Evolutionary conservation across 2,329 filamentous ascomycete species (phyloP).

Genomic region (Aspergillus arachidicola): DNA sequence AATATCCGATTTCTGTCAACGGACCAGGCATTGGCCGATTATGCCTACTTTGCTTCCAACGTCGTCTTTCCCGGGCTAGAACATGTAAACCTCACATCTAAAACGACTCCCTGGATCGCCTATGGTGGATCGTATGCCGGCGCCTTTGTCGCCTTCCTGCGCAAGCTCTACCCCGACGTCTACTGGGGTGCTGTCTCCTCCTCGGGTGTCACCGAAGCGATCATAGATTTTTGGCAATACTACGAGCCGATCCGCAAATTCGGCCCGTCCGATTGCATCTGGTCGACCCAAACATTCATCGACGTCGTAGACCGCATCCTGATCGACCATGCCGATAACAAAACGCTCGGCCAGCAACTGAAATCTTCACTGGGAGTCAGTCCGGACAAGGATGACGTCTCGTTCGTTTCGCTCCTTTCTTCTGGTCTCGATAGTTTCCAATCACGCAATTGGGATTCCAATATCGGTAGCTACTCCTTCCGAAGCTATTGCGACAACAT

Average conservation of each 20-base stretch:
- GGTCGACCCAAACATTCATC: slow-evolving; percentile 62
- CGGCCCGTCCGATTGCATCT: slow-evolving; percentile 65
- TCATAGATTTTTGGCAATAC: slow-evolving; percentile 74
- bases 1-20: slow-evolving; percentile 81
- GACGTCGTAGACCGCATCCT: slow-evolving; percentile 63
- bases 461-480: slow-evolving; percentile 52
- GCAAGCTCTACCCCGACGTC: slow-evolving; percentile 74
- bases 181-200: slow-evolving; percentile 81
- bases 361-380: slow-evolving; percentile 58
- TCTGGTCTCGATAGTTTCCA: slow-evolving; percentile 57
- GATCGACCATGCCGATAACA: slow-evolving; percentile 49
- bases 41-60: slow-evolving; percentile 76
- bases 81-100: slow-evolving; percentile 66
- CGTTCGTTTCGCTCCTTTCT: slow-evolving; percentile 36
- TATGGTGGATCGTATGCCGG: slow-evolving; percentile 88
- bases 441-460: slow-evolving; percentile 62
- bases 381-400: slow-evolving; percentile 12
- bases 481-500: slow-evolving; percentile 60
- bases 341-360: slow-evolving; percentile 46
- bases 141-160: slow-evolving; percentile 74
- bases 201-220: slow-evolving; percentile 75
- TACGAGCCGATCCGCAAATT: slow-evolving; percentile 61
- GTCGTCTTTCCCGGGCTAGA: slow-evolving; percentile 72
- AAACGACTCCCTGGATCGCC: slow-evolving; percentile 69
- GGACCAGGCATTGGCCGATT: slow-evolving; percentile 79